Percentiles rank a stretch among this genome's conserved stretches.
These are phyloP conservation scores for Cladophialophora immunda DNA, from an alignment of 2,329 filamentous ascomycete genomes.

Conservation along the genomic window DNA sequence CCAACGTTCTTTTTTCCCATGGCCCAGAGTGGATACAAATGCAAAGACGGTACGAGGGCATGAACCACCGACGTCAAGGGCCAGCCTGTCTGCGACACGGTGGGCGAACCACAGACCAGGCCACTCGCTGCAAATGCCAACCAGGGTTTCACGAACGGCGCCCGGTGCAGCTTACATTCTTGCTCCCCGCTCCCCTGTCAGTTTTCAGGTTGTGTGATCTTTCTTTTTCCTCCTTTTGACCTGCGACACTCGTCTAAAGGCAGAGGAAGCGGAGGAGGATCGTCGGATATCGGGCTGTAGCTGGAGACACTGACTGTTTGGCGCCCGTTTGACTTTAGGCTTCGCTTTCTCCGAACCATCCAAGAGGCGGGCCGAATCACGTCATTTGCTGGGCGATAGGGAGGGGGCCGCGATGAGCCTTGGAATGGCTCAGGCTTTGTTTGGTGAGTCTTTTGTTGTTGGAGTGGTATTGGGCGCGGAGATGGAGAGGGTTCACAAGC, in stretches of 20 bases:
- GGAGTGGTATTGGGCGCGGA: background rate
- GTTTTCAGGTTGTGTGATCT: background rate
- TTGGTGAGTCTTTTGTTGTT: background rate
- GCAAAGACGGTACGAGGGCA: background rate
- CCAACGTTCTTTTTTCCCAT: background rate
- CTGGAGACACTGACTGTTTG: background rate
- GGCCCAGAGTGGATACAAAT: background rate
- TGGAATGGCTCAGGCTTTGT: background rate
- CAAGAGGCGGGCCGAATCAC: background rate
- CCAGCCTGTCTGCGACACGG: constrained; percentile 1
- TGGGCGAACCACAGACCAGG: constrained; percentile 4
- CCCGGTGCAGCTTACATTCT: background rate
- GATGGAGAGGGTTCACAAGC: too few relatives aligned
- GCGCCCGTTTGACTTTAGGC: constrained; percentile 3
- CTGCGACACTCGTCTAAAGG: background rate
- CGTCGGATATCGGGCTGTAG: background rate
- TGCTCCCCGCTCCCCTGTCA: background rate
- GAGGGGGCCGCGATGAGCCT: background rate
- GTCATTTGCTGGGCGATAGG: constrained; percentile 1
- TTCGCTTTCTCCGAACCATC: background rate
- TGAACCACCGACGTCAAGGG: constrained; percentile 1
- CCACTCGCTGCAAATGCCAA: background rate
- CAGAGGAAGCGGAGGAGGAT: background rate
- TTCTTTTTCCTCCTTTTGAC: background rate
- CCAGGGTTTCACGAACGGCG: constrained; percentile 8